Percentiles rank a stretch among this genome's conserved stretches.
phyloP scores from a whole-genome alignment of 352 stramenopile species.

The Blastocystis sp. region DNA sequence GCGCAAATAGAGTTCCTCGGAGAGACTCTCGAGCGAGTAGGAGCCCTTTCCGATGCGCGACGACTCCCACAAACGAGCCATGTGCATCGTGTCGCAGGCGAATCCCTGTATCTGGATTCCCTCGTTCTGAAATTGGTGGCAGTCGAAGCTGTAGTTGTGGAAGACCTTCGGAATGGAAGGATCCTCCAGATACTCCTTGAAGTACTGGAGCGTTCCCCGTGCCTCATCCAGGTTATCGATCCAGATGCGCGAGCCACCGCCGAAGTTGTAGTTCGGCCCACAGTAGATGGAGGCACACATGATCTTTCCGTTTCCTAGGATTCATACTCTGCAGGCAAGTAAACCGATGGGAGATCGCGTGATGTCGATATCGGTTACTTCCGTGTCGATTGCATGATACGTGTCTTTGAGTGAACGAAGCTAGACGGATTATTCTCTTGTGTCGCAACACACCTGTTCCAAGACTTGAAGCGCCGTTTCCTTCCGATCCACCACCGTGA shows the following conservation, averaged over 20 bases:
- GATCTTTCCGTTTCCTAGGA: slow-evolving; percentile 85
- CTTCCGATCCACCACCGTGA: slow-evolving; percentile 54
- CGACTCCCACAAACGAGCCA: slow-evolving; percentile 81
- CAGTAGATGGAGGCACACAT: slow-evolving; percentile 91
- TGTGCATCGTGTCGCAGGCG: slow-evolving; percentile 96
- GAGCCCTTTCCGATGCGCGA: slow-evolving; percentile 61
- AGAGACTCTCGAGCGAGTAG: slow-evolving; percentile 87
- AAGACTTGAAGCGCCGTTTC: slow-evolving; percentile 31
- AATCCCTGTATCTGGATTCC: slow-evolving; percentile 81
- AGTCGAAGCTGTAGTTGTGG: slow-evolving; percentile 99
- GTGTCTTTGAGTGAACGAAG: slow-evolving; percentile 32
- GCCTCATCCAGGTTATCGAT: slow-evolving; percentile 77
- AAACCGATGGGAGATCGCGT: slow-evolving; percentile 55
- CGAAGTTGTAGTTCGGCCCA: slow-evolving; percentile 86
- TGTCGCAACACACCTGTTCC: not conserved
- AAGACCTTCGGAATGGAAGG: slow-evolving; percentile 71
- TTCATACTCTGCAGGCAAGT: not conserved
- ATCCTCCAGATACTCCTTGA: slow-evolving; percentile 83
- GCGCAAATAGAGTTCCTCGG: slow-evolving; percentile 67
- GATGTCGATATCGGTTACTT: slow-evolving; percentile 50
- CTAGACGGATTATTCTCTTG: not conserved
- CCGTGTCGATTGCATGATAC: slow-evolving; percentile 54
- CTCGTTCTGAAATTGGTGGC: slow-evolving; percentile 91
- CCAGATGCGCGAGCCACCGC: slow-evolving; percentile 77
- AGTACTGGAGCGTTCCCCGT: slow-evolving; percentile 71